Percentiles rank a stretch among this genome's conserved stretches.
Conservation (phyloP, 208 protist genomes). For the Crithidia acanthocephali region DNA sequence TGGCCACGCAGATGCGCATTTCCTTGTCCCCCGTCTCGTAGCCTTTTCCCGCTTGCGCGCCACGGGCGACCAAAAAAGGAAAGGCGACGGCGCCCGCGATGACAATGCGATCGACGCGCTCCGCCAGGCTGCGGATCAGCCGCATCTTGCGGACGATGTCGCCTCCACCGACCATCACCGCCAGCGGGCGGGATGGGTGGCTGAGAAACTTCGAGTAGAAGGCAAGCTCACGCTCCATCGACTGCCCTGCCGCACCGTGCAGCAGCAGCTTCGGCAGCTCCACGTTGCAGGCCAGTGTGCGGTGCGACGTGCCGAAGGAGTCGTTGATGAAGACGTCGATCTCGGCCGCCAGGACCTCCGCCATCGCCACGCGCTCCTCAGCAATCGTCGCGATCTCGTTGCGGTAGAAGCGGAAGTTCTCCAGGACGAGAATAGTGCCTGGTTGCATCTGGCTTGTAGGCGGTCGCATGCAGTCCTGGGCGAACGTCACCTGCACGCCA, state of each 20-base stretch:
- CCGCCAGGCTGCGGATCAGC: constrained; percentile 66
- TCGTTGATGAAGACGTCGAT: constrained; percentile 85
- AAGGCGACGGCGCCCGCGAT: constrained; percentile 59
- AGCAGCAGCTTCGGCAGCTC: constrained; percentile 68
- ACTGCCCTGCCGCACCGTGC: constrained; percentile 76
- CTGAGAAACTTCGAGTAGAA: constrained; percentile 83
- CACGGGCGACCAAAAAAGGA: constrained; percentile 71
- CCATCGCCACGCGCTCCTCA: constrained; percentile 62
- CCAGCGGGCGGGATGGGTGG: constrained; percentile 60
- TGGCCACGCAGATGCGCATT: constrained; percentile 16
- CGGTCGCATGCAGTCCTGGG: constrained; percentile 56
- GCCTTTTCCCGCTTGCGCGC: constrained; percentile 35
- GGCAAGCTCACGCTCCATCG: constrained; percentile 71
- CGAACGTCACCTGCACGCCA: constrained; percentile 58
- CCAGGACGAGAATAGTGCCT: constrained; percentile 71
- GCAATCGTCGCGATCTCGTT: constrained; percentile 55
- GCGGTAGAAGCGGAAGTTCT: constrained; percentile 85
- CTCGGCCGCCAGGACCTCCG: constrained; percentile 58
- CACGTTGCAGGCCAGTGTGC: constrained; percentile 56
- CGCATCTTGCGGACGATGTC: constrained; percentile 62
- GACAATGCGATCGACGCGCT: constrained; percentile 79
- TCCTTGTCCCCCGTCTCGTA: constrained; percentile 41
- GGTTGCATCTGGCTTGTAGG: constrained; percentile 41
- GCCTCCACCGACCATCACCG: constrained; percentile 60
- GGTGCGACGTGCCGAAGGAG: constrained; percentile 75